Conservation (phyloP, 83 land plant species). For the Picea mariana region DNA sequence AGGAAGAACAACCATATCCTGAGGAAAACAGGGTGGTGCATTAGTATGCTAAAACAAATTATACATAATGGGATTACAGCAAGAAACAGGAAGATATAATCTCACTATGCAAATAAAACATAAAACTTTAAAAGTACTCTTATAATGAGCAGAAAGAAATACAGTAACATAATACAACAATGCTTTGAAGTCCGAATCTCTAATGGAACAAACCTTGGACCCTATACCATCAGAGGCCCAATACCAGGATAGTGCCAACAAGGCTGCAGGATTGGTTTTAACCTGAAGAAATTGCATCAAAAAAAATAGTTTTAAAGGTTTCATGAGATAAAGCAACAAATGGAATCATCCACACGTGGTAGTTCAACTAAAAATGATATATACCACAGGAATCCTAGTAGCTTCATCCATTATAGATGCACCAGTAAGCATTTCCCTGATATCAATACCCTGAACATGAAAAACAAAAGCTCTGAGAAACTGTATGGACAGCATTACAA, state of each 20-base stretch:
- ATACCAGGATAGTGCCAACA: slow-evolving; percentile 75
- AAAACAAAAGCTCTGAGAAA: not conserved
- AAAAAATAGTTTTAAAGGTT: not conserved
- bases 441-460: slow-evolving; percentile 73
- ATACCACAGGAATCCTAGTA: slow-evolving; percentile 70
- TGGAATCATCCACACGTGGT: not conserved
- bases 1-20: slow-evolving; percentile 99
- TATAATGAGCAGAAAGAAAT: too few relatives aligned
- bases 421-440: slow-evolving; percentile 89
- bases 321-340: slow-evolving; percentile 1
- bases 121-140: not conserved
- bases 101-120: not conserved
- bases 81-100: not conserved
- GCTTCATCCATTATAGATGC: slow-evolving; percentile 95
- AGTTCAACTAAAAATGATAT: slow-evolving; percentile 8
- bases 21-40: slow-evolving; percentile 14
- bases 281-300: slow-evolving; percentile 45
- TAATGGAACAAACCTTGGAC: slow-evolving; percentile 64
- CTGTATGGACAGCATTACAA: not conserved
- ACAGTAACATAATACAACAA: not conserved
- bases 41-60: slow-evolving; percentile 5
- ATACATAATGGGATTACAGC: not conserved
- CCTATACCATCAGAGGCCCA: slow-evolving; percentile 96
- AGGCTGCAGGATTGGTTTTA: slow-evolving; percentile 86
- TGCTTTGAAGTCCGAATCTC: not conserved